Percentiles rank a stretch among this genome's conserved stretches.
Evolutionary conservation across 2,329 filamentous ascomycete genomes (phyloP).

Genomic region (Lasiodiplodia sp.): DNA sequence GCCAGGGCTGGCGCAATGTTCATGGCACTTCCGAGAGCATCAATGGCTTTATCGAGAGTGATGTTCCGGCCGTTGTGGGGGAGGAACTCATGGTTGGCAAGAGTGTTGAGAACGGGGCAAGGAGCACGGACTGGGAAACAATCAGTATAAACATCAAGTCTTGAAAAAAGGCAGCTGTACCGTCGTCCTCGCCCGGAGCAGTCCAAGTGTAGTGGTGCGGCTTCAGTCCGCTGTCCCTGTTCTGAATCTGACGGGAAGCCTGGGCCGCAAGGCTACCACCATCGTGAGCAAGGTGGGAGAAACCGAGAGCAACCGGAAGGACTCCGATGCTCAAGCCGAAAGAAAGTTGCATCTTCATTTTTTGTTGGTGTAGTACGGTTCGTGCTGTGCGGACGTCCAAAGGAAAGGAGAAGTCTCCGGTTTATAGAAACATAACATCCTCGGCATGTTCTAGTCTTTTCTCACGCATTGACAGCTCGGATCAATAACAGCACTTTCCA

Average conservation of each 20-base stretch:
- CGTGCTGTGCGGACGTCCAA: too few relatives aligned
- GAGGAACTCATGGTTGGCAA: conserved; percentile 46
- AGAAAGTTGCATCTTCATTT: not conserved
- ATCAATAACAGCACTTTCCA: too few relatives aligned
- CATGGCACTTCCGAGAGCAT: conserved; percentile 36
- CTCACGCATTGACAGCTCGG: too few relatives aligned
- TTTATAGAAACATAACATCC: too few relatives aligned
- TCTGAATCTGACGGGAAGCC: not conserved
- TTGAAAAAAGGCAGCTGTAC: not conserved
- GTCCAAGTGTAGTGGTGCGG: conserved; percentile 9
- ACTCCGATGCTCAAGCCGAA: not conserved
- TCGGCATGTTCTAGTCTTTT: too few relatives aligned
- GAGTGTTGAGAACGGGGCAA: conserved; percentile 44
- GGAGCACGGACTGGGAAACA: conserved; percentile 36
- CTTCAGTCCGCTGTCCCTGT: not conserved
- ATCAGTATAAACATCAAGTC: not conserved
- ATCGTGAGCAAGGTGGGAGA: not conserved
- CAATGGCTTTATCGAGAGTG: conserved; percentile 39
- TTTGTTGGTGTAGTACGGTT: too few relatives aligned
- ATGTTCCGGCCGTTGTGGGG: conserved; percentile 43
- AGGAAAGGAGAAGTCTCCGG: too few relatives aligned
- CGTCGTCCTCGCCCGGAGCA: not conserved
- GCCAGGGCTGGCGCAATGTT: conserved; percentile 44
- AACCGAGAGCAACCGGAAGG: conserved; percentile 3
- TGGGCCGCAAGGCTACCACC: too few relatives aligned